Base-by-base conservation (phyloP, 495 filamentous ascomycete species). In the Poronia punctata region DNA sequence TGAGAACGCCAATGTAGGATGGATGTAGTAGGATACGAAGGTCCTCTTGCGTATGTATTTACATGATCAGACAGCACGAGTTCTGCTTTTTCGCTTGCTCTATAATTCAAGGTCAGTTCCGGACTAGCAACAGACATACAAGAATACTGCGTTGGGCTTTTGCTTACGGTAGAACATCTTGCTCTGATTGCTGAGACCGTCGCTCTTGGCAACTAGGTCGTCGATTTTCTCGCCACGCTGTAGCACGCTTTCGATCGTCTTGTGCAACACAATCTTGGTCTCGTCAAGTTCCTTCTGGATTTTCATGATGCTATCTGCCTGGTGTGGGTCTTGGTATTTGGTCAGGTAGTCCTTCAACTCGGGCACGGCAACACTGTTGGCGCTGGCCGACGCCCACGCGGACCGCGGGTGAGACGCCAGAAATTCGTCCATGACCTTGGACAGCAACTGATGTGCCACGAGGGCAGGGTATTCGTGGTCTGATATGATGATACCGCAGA, bases 221-320 rank as follows among this genome's bases (percentile, higher is more conserved):
- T 94, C 88, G 44, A 95, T 85, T 75, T 94, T 94, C 74, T 92
- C 86, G 21, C 83, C 83, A 25, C 88, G 72, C 67, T 93, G 84
- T 52, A 95, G 64, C 39, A 94, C 85, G 54, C 76, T 80, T 65
- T 92, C 84, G 52, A 94, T 90, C n/a, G 87, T 92, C 78, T 95
- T 93, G 66, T 95, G 88, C 43, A 98, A 74, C 30, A 94, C 81
- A 57, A 95, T 92, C 79, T 96, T 98, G 40, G 93, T 98, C 74
- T 96, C 88, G 50, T 96, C 88, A 46, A 98, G 72, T 66, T 98
- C 89, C 66, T 86, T 83, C 67, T 97, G 93, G 51, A 97, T 95
- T 73, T 84, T 90, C 73, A 87, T 77, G 53, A 95, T 92, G 65
- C 78, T 87, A 65, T 88, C 88, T 37, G 88, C 89, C 62, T 93